Evolutionary conservation across 805 yeast genomes (phyloP), one percentile per base, ranked within the genome.

Genomic region (Wickerhamiella allomyrinae): DNA sequence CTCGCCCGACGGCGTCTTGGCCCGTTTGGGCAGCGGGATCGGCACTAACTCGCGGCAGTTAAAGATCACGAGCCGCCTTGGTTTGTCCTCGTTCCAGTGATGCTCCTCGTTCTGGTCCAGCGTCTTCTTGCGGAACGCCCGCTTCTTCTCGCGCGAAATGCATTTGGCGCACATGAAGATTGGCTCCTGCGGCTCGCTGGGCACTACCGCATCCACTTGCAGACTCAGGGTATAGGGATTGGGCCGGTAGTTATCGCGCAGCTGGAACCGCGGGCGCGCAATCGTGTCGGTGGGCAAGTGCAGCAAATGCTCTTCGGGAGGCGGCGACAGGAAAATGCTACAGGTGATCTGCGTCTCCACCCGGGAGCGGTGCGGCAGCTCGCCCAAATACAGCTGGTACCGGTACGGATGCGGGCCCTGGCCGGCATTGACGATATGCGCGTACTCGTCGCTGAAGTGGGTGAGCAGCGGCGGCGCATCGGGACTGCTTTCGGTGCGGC

Each of bases 291-390:
- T 72, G 6, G 97, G 94, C 37, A 91, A 62, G 57, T 84, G 91
- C 25, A 91, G 62, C 40, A 83, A 62, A 40, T 70, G 67, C 52
- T 84, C 80, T 5, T 74, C 69, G 0, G 94, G 94, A 1, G 89
- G 74, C 1, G 95, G 94, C 23, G 76, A 69, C 35, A 89, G 64
- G 7, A 70, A 58, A 17, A 89, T 61, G 35, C 70, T 69, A 34
- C 93, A 65, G 58, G 85, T 87, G 57, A 91, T 84, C 62, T 91
- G 98, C 13, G 96, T 89, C 61, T 89, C 98, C 6, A 89, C 98
- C 49, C 98, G 73, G 10, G 95, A 84, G 50, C 76, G 77, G 5
- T 73, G 63, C 2, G 96, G 96, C 36, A 89, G 66, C 40, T 77
- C 79, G 7, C 67, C 59, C 1, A 89, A 31, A 13, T 31, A 42